These are phyloP conservation scores for Termitomyces sp. DNA, from an alignment of 768 basidiomycete genomes.

Conservation along the genomic window DNA sequence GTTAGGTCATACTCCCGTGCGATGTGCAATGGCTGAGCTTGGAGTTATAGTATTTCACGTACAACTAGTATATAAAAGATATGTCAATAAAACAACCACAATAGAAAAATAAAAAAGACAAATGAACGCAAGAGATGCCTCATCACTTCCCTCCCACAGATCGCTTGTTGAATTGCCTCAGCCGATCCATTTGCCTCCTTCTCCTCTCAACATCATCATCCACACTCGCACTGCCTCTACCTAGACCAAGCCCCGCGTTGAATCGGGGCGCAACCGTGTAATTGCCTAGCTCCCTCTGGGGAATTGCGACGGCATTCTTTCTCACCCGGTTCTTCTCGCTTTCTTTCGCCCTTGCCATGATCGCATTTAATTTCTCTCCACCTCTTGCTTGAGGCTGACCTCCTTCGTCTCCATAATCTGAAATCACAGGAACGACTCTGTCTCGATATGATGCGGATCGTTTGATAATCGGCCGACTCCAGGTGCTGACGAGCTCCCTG, in stretches of 20 bases:
- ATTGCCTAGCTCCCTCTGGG: constrained; percentile 67
- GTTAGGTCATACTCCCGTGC: too few relatives aligned
- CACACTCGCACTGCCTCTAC: constrained; percentile 54
- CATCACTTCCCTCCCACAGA: constrained; percentile 19
- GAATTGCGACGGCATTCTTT: constrained; percentile 83
- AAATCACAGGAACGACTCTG: constrained; percentile 59
- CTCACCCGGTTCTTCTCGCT: constrained; percentile 65
- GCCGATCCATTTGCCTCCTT: constrained; percentile 69
- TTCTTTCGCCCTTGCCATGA: constrained; percentile 64
- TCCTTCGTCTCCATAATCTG: constrained; percentile 34
- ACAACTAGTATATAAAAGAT: neutral
- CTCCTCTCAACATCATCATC: constrained; percentile 73
- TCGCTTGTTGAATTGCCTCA: constrained; percentile 60
- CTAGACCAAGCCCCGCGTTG: constrained; percentile 47
- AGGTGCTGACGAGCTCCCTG: constrained; percentile 75
- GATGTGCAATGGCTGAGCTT: neutral
- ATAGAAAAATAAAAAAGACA: neutral
- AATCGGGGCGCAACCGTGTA: constrained; percentile 77
- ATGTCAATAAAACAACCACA: neutral
- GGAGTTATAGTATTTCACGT: neutral
- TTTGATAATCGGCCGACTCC: constrained; percentile 92
- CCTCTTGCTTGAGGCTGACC: constrained; percentile 23
- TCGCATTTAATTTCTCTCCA: constrained; percentile 60
- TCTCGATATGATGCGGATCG: constrained; percentile 81
- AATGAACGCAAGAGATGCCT: neutral